A percentile compares a stretch with the other conserved stretches of the same genome.
These are phyloP conservation scores for Talaromyces ruber DNA, from an alignment of 495 filamentous ascomycete genomes.

Conservation along the genomic window DNA sequence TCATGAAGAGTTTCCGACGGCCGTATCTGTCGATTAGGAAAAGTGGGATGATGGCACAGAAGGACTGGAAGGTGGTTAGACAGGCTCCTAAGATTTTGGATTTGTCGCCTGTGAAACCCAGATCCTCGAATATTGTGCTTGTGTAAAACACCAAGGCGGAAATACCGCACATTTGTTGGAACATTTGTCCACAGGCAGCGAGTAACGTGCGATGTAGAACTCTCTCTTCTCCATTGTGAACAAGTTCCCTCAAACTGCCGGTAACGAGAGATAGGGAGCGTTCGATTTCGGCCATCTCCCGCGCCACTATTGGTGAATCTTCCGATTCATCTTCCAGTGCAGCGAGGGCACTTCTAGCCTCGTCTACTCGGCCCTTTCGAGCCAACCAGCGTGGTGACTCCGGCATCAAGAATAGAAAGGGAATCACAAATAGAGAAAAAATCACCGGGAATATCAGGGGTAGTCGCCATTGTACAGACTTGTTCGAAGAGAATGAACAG, in stretches of 20 bases:
- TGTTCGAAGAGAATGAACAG: constrained; percentile 22
- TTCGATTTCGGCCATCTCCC: constrained; percentile 33
- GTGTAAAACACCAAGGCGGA: constrained; percentile 26
- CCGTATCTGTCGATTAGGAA: constrained; percentile 40
- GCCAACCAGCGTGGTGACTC: constrained; percentile 40
- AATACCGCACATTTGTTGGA: constrained; percentile 34
- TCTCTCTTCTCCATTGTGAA: constrained; percentile 13
- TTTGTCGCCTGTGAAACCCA: constrained; percentile 16
- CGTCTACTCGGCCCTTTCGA: constrained; percentile 19
- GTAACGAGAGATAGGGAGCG: constrained; percentile 25
- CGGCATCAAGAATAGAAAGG: constrained; percentile 29
- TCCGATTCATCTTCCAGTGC: constrained; percentile 29
- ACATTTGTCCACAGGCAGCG: constrained; percentile 32
- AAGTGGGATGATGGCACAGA: constrained; percentile 35
- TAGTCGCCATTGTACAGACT: constrained; percentile 45
- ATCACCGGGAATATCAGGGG: constrained; percentile 38
- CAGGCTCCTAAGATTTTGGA: constrained; percentile 22
- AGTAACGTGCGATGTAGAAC: constrained; percentile 24
- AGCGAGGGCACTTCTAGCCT: constrained; percentile 26
- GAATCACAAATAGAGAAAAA: constrained; percentile 29
- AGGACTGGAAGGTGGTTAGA: constrained; percentile 43
- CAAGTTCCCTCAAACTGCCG: constrained; percentile 19
- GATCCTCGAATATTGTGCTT: constrained; percentile 26
- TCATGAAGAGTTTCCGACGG: constrained; percentile 36
- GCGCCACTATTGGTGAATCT: constrained; percentile 13